Percentiles rank a stretch among this genome's conserved stretches.
phyloP scores from a whole-genome alignment of 139 green algal species.

The Chlamydomonas urium region DNA sequence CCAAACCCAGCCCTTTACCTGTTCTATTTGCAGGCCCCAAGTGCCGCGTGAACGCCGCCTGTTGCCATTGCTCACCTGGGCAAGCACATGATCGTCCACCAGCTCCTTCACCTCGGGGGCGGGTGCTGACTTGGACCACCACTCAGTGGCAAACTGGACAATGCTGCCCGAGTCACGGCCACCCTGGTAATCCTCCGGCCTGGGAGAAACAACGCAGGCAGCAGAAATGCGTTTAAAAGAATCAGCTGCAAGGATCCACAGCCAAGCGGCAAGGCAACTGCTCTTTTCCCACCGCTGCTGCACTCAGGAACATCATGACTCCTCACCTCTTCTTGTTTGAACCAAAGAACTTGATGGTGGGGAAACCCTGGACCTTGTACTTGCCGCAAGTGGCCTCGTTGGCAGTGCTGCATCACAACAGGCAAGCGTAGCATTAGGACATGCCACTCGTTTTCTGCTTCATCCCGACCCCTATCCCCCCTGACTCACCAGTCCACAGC shows the following conservation, averaged over 20 bases:
- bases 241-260: too few relatives aligned
- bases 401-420: constrained; percentile 52
- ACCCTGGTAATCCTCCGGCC: constrained; percentile 68
- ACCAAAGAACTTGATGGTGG: constrained; percentile 89
- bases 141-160: constrained; percentile 35
- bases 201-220: too few relatives aligned
- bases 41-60: too few relatives aligned
- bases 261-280: too few relatives aligned
- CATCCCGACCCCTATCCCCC: neutral
- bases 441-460: neutral
- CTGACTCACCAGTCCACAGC: constrained; percentile 16
- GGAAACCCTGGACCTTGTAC: constrained; percentile 73
- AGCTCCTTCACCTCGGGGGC: constrained; percentile 71
- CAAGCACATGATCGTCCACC: constrained; percentile 52
- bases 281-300: neutral
- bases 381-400: constrained; percentile 58
- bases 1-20: too few relatives aligned
- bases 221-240: too few relatives aligned
- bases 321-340: constrained; percentile 56
- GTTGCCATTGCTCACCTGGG: too few relatives aligned
- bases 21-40: too few relatives aligned
- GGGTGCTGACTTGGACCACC: constrained; percentile 45
- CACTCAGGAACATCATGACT: too few relatives aligned
- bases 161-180: constrained; percentile 60
- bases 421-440: neutral